Evolutionary conservation across 805 yeast species (phyloP).

Genomic region (Phaffomyces antillensis): DNA sequence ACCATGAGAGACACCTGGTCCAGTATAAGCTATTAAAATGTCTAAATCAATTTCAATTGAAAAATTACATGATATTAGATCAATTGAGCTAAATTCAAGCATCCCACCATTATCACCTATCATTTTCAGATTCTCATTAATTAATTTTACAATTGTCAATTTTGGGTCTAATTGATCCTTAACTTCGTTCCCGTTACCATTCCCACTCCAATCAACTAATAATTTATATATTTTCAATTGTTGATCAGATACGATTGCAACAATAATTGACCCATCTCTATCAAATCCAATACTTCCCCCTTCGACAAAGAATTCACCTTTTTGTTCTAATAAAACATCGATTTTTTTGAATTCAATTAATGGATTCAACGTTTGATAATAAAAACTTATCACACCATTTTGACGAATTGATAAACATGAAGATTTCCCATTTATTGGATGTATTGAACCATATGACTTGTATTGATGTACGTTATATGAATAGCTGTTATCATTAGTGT

Average conservation of each 20-base stretch:
- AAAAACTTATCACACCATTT: constrained; percentile 52
- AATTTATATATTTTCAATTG: constrained; percentile 36
- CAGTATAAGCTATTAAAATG: constrained; percentile 35
- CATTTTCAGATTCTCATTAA: constrained; percentile 21
- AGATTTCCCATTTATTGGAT: constrained; percentile 61
- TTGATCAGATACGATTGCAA: constrained; percentile 31
- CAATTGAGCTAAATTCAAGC: constrained; percentile 28
- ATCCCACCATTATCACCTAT: constrained; percentile 23
- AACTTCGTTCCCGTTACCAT: constrained; percentile 33
- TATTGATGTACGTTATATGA: constrained; percentile 54
- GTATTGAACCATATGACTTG: constrained; percentile 54
- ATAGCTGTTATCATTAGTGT: constrained; percentile 32
- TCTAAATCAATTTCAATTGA: constrained; percentile 37
- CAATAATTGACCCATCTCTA: constrained; percentile 39
- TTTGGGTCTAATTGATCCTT: constrained; percentile 32
- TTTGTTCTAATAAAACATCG: constrained; percentile 25
- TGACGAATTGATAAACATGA: constrained; percentile 63
- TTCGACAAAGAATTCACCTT: constrained; percentile 21
- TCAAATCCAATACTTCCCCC: constrained; percentile 47
- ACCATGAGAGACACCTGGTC: constrained; percentile 16
- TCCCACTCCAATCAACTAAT: constrained; percentile 39
- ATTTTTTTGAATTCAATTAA: constrained; percentile 48
- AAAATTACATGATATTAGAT: constrained; percentile 39
- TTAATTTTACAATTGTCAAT: constrained; percentile 28
- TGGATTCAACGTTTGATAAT: constrained; percentile 55